Conservation (phyloP, 352 stramenopile species). For the Pilasporangium apinafurcum region DNA sequence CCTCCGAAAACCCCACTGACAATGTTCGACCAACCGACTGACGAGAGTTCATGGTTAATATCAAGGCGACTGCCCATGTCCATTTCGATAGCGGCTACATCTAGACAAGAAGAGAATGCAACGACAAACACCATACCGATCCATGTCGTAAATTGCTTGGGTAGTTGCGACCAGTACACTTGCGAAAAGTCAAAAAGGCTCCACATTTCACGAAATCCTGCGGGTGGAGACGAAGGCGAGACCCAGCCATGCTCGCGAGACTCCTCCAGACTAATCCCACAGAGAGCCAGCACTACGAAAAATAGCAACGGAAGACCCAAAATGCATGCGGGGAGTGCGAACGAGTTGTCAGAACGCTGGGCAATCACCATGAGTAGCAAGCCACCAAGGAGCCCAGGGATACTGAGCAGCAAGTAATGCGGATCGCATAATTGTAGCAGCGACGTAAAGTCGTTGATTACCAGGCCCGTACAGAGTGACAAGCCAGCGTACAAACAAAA, state of each 20-base stretch:
- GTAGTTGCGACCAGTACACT: slow-evolving; percentile 88
- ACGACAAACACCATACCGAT: slow-evolving; percentile 97
- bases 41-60: slow-evolving; percentile 93
- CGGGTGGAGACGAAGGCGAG: slow-evolving; percentile 49
- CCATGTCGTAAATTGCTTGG: slow-evolving; percentile 87
- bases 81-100: slow-evolving; percentile 97
- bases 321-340: slow-evolving; percentile 75
- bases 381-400: slow-evolving; percentile 81
- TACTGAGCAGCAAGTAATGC: slow-evolving; percentile 73
- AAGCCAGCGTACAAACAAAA: slow-evolving; percentile 93
- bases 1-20: slow-evolving; percentile 93
- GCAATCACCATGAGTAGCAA: slow-evolving; percentile 79
- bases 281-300: slow-evolving; percentile 81
- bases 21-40: slow-evolving; percentile 95
- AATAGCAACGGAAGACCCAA: slow-evolving; percentile 88
- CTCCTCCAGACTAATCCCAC: slow-evolving; percentile 82
- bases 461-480: slow-evolving; percentile 86
- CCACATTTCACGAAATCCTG: slow-evolving; percentile 68
- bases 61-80: slow-evolving; percentile 92
- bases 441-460: slow-evolving; percentile 86
- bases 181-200: slow-evolving; percentile 89
- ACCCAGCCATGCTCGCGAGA: slow-evolving; percentile 91
- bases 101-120: slow-evolving; percentile 94
- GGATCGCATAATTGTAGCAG: slow-evolving; percentile 61
- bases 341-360: slow-evolving; percentile 73